Base-by-base conservation (phyloP, 1,284 basidiomycete genomes). In the Malassezia arunalokei region DNA sequence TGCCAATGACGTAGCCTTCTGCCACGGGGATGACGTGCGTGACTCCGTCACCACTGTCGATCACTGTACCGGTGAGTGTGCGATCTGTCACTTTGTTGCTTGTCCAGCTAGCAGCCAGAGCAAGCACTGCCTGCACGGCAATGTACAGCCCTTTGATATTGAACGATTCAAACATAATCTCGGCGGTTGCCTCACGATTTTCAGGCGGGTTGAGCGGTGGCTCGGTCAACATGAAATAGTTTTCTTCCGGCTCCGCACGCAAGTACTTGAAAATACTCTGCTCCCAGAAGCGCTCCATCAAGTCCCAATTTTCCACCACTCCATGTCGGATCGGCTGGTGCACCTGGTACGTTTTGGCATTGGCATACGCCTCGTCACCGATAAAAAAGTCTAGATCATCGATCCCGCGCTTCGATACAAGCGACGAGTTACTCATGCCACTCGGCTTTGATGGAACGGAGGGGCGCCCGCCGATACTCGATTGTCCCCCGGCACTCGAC, bases 241-340 rank as follows among this genome's bases (percentile, higher is more conserved):
- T 94, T 76, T 98, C 94, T 76, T 98, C 94, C 11, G 94, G 94
- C 76, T 99, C 94, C 11, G 91, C 91, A 55, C 92, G 81, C 57
- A 99, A 80, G 77, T 98, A 98, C 77, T 98, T 98, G 83, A 99
- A 99, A 80, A 98, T 98, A 55, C 86, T 89, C 78, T 98, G 92
- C 76, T 96, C 91, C 94, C 92, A 98, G 76, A 91, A 98, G 8
- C 94, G 80, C 75, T 98, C 94, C 94, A 99, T 99, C 68, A 94
- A 83, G 76, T 98, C 94, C 94, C 94, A 99, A 73, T 98, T 96
- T 63, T 98, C 94, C 71, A 98, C 95, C 83, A 89, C 84, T 35
- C 94, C 94, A 73, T 99, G 94, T 51, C 87, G 82, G 72, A 98
- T 96, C 20, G 94, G 94, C 76, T 96, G 95, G 76, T 92, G 86